Base-by-base conservation (phyloP, 306 rosid genomes). In the Oxytropis ochrocephala region DNA sequence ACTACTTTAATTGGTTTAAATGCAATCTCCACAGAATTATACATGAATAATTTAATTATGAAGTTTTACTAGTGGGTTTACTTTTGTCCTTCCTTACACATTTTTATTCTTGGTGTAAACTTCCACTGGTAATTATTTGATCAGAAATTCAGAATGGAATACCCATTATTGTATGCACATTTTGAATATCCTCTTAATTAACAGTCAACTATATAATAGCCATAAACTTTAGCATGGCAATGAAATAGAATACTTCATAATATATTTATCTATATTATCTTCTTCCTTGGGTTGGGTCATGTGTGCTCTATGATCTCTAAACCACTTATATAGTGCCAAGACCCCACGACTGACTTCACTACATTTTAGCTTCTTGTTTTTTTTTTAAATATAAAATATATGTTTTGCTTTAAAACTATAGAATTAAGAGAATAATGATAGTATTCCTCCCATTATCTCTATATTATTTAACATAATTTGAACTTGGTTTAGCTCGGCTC, bases 201-300 rank as follows among this genome's bases (percentile, higher is more conserved):
- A 1, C 38, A 33, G 38, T 33, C 38, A 33, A 33, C 38, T 33
- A 33, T 33, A 33, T 33, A 33, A 33, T 24, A 24, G 29, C 29
- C 29, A 24, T 24, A 24, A 24, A 24, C 3, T 47, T 56, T 56
- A 47, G 41, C 13, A 44, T 21, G 50, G 24, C 21, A 58, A 27
- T 60, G 49, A 39, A 48, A 59, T 19, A 43, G 19, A 29, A 68
- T 74, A 60, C 63, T 49, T 1, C 42, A 62, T 59, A 70, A 76
- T 76, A 21, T 24, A 24, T 24, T 24, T 24, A 63, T 77, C 12
- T 13, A 56, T 75, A 36, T 43, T 73, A 79, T 73, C 78, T 66
- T 51, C 70, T 19, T 73, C 11, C 61, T 51, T 57, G 21, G 16
- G 41, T 3, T 52, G 62, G 41, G 7, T 79, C 67, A 11, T 58